Evolutionary conservation across 345 rosid genomes (phyloP).

Genomic region (Moricandia moricandioides): DNA sequence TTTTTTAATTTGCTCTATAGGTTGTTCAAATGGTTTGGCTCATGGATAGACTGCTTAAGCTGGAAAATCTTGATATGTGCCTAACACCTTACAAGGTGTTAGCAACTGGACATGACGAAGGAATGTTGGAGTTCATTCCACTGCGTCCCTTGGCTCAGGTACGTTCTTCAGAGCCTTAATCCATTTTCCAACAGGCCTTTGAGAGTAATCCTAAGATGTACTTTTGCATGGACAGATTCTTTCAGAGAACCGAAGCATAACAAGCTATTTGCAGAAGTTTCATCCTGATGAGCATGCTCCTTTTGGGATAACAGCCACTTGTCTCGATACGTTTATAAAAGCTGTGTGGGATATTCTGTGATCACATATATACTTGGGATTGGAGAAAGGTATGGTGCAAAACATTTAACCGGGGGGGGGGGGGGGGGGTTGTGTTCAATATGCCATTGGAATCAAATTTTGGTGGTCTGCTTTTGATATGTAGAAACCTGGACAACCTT

Average conservation of each 20-base stretch:
- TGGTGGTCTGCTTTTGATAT: constrained; percentile 10
- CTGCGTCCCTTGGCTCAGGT: constrained; percentile 94
- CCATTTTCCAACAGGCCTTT: no score
- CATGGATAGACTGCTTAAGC: constrained; percentile 94
- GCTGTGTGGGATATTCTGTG: constrained; percentile 99
- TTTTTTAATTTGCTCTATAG: constrained; percentile 26
- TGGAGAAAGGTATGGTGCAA: constrained; percentile 73
- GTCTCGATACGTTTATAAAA: constrained; percentile 95
- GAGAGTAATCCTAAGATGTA: constrained; percentile 12
- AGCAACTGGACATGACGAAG: constrained; percentile 97
- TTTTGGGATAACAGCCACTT: constrained; percentile 87
- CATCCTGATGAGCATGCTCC: constrained; percentile 96
- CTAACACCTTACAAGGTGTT: constrained; percentile 91
- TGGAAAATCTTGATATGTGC: constrained; percentile 89
- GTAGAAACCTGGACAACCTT: constrained; percentile 94
- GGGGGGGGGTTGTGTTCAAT: background rate
- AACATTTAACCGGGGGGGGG: no score
- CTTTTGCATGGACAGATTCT: constrained; percentile 56
- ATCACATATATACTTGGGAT: constrained; percentile 93
- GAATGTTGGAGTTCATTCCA: constrained; percentile 96
- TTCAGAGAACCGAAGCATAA: constrained; percentile 88
- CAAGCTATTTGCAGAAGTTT: constrained; percentile 87
- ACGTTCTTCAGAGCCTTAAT: no score
- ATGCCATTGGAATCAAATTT: no score
- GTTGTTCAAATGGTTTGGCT: constrained; percentile 98